phyloP scores from a whole-genome alignment of 169 alveolate species.

The Amoebophrya sp. region DNA sequence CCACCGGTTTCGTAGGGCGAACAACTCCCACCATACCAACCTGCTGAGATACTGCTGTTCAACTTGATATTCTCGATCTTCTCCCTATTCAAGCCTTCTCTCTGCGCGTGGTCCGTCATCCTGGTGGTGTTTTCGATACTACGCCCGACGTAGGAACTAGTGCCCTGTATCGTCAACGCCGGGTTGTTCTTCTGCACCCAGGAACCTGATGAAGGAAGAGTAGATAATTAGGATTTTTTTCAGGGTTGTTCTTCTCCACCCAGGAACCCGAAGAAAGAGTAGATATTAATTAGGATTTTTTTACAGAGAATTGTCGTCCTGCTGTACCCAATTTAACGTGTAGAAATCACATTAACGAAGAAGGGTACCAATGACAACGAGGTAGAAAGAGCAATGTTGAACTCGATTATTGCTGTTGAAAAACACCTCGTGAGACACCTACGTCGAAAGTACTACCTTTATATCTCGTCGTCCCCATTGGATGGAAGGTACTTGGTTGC shows the following conservation, averaged over 20 bases:
- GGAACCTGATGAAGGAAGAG: neutral
- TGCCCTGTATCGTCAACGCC: neutral
- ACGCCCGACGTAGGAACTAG: neutral
- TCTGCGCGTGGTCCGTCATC: neutral
- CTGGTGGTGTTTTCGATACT: neutral
- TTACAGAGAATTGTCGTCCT: too few species aligned
- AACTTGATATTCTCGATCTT: neutral
- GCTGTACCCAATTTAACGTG: too few species aligned
- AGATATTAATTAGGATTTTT: too few species aligned
- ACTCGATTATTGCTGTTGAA: too few species aligned
- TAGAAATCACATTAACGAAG: too few species aligned
- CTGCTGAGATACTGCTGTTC: neutral
- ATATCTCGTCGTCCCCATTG: neutral
- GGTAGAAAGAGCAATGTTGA: too few species aligned
- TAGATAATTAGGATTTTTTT: too few species aligned
- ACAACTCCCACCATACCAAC: slow-evolving; percentile 1
- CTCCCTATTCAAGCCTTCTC: neutral
- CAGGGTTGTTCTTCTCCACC: neutral
- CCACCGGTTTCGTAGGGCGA: neutral
- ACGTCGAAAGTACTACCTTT: neutral
- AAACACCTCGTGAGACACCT: too few species aligned
- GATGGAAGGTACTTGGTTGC: neutral
- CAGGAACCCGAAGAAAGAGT: neutral
- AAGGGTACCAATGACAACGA: too few species aligned
- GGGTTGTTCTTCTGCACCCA: slow-evolving; percentile 7